Conservation (phyloP, 2,329 filamentous ascomycete species). For the Pseudomassariella vexata region DNA sequence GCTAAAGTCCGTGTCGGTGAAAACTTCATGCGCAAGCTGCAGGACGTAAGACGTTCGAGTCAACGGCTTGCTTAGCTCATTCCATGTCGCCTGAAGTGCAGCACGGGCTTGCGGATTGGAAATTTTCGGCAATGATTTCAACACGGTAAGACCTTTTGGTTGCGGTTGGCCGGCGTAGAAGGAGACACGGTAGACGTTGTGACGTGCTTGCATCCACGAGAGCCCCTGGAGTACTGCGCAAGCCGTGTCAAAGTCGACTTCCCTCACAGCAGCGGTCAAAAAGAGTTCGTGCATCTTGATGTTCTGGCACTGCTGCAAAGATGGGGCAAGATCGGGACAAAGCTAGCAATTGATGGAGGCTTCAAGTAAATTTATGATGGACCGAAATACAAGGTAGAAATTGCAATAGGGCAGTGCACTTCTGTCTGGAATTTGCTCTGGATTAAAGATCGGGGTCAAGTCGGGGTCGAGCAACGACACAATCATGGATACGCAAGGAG, state of each 20-base stretch:
- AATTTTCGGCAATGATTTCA: slow-evolving; percentile 18
- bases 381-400: too few relatives aligned
- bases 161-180: slow-evolving; percentile 45
- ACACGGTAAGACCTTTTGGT: slow-evolving; percentile 39
- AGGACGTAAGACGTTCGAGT: slow-evolving; percentile 51
- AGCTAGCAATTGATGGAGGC: too few relatives aligned
- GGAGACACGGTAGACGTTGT: slow-evolving; percentile 43
- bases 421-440: too few relatives aligned
- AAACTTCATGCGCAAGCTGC: slow-evolving; percentile 48
- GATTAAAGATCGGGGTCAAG: too few relatives aligned
- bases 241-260: slow-evolving; percentile 41
- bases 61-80: slow-evolving; percentile 48
- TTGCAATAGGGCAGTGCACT: too few relatives aligned
- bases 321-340: too few relatives aligned
- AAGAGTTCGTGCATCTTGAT: slow-evolving; percentile 54
- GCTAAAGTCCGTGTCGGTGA: slow-evolving; percentile 41
- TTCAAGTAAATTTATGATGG: too few relatives aligned
- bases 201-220: slow-evolving; percentile 49
- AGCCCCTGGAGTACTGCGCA: slow-evolving; percentile 51
- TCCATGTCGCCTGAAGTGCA: slow-evolving; percentile 32
- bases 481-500: too few relatives aligned
- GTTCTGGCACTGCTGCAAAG: too few relatives aligned
- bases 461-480: too few relatives aligned
- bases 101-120: slow-evolving; percentile 7
- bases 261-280: slow-evolving; percentile 46